Percentiles rank a stretch among this genome's conserved stretches.
phyloP scores from a whole-genome alignment of 495 filamentous ascomycete genomes.

The Penicillium goetzii region DNA sequence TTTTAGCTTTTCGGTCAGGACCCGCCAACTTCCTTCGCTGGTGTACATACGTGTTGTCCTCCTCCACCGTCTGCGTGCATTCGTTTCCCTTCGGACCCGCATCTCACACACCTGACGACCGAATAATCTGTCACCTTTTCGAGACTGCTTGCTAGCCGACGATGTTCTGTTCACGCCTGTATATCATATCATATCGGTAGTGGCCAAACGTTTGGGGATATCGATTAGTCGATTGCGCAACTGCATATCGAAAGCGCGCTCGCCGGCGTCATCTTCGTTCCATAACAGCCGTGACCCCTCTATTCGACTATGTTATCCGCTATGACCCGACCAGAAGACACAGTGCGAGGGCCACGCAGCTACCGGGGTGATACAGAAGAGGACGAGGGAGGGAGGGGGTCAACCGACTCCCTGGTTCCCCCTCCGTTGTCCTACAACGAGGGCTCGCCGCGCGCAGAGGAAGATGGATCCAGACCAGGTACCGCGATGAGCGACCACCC shows the following conservation, averaged over 20 bases:
- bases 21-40: background rate
- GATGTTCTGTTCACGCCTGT: conserved; percentile 22
- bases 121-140: conserved; percentile 8
- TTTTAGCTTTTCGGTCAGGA: background rate
- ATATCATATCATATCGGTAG: conserved; percentile 14
- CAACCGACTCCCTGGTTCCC: conserved; percentile 29
- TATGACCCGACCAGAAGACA: conserved; percentile 48
- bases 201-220: conserved; percentile 3
- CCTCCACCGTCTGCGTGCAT: background rate
- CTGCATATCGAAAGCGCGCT: background rate
- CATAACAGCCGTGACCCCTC: background rate
- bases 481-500: conserved; percentile 36
- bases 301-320: conserved; percentile 39
- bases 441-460: conserved; percentile 34
- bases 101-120: conserved; percentile 5
- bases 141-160: conserved; percentile 10
- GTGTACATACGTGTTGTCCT: background rate
- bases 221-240: background rate
- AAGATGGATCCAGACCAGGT: conserved; percentile 36
- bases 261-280: conserved; percentile 5
- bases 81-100: background rate
- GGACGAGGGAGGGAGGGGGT: conserved; percentile 33
- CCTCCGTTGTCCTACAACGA: conserved; percentile 37
- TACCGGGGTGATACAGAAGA: conserved; percentile 41
- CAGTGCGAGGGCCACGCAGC: conserved; percentile 39